Conservation (phyloP, 2,329 filamentous ascomycete species). For the Fusarium bulbicola region DNA sequence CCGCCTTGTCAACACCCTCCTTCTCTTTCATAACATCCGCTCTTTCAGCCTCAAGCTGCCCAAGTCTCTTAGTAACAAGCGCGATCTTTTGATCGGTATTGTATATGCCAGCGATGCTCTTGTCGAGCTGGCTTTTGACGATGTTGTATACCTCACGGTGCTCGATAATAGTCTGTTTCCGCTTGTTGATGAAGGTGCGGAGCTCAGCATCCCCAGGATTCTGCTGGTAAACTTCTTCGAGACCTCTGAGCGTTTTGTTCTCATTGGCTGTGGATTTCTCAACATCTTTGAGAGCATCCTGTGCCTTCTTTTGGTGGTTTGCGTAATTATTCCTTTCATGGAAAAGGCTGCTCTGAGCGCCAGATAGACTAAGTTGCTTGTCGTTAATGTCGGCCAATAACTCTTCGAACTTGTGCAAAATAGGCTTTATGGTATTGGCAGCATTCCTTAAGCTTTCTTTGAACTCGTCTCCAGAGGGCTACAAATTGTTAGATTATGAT, state of each 20-base stretch:
- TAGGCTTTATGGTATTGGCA: neutral
- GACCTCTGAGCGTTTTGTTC: neutral
- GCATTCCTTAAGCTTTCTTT: neutral
- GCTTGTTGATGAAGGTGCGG: neutral
- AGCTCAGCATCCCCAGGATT: neutral
- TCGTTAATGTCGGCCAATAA: neutral
- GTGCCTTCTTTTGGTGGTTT: neutral
- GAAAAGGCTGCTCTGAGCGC: neutral
- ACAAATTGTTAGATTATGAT: neutral
- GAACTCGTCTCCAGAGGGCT: neutral
- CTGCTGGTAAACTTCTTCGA: neutral
- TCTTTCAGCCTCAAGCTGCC: neutral
- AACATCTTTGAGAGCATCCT: neutral
- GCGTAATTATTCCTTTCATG: neutral
- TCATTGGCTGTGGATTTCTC: neutral
- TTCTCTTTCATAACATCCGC: neutral
- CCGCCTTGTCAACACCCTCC: neutral
- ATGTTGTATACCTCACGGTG: neutral
- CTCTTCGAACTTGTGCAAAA: neutral
- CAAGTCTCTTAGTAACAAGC: neutral
- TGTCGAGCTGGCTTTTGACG: neutral
- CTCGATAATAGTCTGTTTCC: neutral
- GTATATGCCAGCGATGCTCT: neutral
- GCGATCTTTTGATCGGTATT: neutral
- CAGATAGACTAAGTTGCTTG: neutral